Base-by-base conservation (phyloP, 371 early-diverging fungal genomes). In the Mortierella sp. region DNA sequence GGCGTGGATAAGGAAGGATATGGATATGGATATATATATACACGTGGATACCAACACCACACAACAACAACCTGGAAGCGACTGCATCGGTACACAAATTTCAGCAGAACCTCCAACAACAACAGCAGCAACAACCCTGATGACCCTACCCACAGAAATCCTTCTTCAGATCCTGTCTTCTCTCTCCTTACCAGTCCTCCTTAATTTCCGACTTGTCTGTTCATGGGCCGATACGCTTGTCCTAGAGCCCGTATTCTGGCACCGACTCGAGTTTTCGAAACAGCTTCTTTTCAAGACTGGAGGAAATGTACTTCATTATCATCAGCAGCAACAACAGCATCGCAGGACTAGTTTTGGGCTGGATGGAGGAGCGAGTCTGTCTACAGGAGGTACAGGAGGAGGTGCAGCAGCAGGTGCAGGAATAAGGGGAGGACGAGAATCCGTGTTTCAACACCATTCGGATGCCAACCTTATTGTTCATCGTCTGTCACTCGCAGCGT, bases 171-270 rank as follows among this genome's bases (percentile, higher is more conserved):
- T 84, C 34, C 54, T 84, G 11, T 72, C 65, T 8, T 31, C 21
- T 19, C 47, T 84, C 16, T 24, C 24, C 3, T 9, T 45, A 0
- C 34, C 24, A 16, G 73, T 74, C 26, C 74, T 75, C 42, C 71
- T 84, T 3, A 47, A 57, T 52, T 75, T 84, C 38, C 81, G 85
- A 5, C 74, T 79, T 10, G 80, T 84, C 16, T 84, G 77, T 5
- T 31, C 48, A 19, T 21, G 11, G 1, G 42, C 72, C 2, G 74
- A 81, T 44, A 34, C 76, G 0, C 75, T 84, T 2, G 80, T 81
- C 1, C 73, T 84, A 68, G 82, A 84, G 13, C 82, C 85, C 4
- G 44, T 14, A 0, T 81, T 84, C 68, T 84, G 85, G 85, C 70
- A 47, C n/a, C 68, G 45, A 48, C 58, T 84, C 4, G 38, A 16